Conservation (phyloP, 169 alveolate species). For the Miamiensis avidus region DNA sequence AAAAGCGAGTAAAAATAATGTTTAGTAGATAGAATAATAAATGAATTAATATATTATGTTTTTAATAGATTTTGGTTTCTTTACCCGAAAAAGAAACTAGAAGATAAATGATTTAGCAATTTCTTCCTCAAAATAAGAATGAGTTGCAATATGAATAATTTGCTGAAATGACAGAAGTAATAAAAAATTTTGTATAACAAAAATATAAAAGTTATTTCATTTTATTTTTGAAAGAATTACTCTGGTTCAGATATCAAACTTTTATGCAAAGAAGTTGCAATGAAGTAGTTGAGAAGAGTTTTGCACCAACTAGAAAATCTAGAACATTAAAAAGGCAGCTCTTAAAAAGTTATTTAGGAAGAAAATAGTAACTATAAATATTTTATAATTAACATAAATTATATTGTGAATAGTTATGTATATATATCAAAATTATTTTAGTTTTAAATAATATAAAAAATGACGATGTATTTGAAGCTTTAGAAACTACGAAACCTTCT, state of each 20-base stretch:
- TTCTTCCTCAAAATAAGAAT: conserved; percentile 53
- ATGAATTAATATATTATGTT: background rate
- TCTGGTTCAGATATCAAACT: conserved; percentile 88
- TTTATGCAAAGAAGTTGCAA: conserved; percentile 89
- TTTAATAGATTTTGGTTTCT: conserved; percentile 68
- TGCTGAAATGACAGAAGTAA: conserved; percentile 56
- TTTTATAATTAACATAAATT: background rate
- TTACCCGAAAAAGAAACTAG: conserved; percentile 82
- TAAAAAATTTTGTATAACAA: background rate
- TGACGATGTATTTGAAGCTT: conserved; percentile 73
- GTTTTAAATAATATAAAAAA: background rate
- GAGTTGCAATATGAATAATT: conserved; percentile 60
- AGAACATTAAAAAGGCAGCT: conserved; percentile 32
- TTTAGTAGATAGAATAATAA: background rate
- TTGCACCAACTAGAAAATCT: conserved; percentile 60
- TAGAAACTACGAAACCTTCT: conserved; percentile 72
- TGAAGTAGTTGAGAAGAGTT: conserved; percentile 82
- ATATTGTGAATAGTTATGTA: background rate
- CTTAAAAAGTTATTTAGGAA: conserved; percentile 29
- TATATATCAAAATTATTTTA: background rate
- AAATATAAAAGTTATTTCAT: background rate
- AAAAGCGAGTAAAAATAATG: conserved; percentile 68
- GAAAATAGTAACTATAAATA: conserved; percentile 22
- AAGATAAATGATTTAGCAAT: conserved; percentile 63
- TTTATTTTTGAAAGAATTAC: conserved; percentile 51